Conservation (phyloP, 345 rosid genomes). For the Eucalyptus guilfoylei region DNA sequence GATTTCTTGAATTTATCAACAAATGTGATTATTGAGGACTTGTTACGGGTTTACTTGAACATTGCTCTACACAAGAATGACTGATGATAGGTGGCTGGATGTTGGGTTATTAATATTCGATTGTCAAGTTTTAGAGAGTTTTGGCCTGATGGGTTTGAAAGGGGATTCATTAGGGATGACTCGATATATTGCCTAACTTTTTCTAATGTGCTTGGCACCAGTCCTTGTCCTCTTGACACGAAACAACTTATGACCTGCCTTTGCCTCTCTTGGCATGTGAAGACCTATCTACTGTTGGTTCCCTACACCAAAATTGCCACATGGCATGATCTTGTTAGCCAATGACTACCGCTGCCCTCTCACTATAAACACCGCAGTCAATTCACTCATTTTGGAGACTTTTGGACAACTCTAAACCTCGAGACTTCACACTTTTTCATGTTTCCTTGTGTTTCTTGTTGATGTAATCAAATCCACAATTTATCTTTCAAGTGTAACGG, state of each 20-base stretch:
- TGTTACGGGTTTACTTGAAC: neutral
- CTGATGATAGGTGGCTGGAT: neutral
- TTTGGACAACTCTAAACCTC: neutral
- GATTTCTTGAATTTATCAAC: neutral
- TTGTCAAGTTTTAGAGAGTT: neutral
- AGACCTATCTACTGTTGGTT: neutral
- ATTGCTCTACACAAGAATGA: neutral
- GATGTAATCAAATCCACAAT: neutral
- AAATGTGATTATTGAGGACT: neutral
- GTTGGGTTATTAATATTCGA: neutral
- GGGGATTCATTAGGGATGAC: neutral
- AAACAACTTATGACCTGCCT: rapidly evolving
- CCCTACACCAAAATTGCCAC: neutral
- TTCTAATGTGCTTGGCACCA: neutral
- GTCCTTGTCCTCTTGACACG: neutral
- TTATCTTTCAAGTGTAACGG: neutral
- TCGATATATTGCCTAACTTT: neutral
- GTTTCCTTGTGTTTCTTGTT: neutral
- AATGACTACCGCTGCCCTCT: neutral
- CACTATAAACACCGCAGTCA: neutral
- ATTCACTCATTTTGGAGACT: neutral
- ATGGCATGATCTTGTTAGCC: neutral
- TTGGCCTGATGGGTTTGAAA: neutral
- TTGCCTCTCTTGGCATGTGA: neutral
- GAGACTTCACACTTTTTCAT: neutral